Evolutionary conservation across 495 filamentous ascomycete species (phyloP).

Genomic region (Penicillium subrubescens): DNA sequence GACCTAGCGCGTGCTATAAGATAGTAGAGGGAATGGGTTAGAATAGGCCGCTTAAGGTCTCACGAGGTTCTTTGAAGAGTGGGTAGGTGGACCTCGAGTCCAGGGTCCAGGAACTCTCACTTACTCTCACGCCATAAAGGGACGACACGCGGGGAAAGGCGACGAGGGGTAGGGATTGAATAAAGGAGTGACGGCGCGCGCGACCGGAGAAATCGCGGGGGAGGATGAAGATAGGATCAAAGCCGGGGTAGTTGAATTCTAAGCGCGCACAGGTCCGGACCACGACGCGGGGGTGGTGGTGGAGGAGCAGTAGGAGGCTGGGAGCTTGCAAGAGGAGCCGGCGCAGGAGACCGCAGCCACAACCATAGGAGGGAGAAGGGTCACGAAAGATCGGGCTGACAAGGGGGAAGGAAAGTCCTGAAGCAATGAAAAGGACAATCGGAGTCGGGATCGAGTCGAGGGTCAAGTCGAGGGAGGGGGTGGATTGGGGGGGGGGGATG

Average conservation of each 20-base stretch:
- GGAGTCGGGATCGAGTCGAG: background rate
- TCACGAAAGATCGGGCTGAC: background rate
- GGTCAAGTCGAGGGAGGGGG: background rate
- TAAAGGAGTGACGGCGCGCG: slow-evolving; percentile 9
- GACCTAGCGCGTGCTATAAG: slow-evolving; percentile 16
- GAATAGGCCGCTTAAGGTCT: background rate
- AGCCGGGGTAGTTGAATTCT: slow-evolving; percentile 4
- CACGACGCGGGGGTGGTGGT: slow-evolving; percentile 24
- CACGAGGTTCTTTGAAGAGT: background rate
- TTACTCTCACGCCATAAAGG: slow-evolving; percentile 31
- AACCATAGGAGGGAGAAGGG: background rate
- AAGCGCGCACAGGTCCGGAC: slow-evolving; percentile 18
- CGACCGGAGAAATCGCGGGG: background rate
- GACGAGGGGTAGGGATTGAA: background rate
- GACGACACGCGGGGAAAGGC: slow-evolving; percentile 10
- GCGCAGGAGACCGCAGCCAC: slow-evolving; percentile 4
- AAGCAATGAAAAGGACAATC: no score
- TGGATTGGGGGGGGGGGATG: slow-evolving; percentile 19
- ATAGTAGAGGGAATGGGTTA: slow-evolving; percentile 10
- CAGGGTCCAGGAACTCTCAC: slow-evolving; percentile 12
- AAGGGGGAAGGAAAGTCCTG: background rate
- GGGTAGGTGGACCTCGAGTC: background rate
- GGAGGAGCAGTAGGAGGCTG: slow-evolving; percentile 9
- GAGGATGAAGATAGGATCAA: slow-evolving; percentile 1
- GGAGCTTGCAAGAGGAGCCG: slow-evolving; percentile 18